These are phyloP conservation scores for Pseudofabraea citricarpa DNA, from an alignment of 2,329 filamentous ascomycete species.

Conservation along the genomic window DNA sequence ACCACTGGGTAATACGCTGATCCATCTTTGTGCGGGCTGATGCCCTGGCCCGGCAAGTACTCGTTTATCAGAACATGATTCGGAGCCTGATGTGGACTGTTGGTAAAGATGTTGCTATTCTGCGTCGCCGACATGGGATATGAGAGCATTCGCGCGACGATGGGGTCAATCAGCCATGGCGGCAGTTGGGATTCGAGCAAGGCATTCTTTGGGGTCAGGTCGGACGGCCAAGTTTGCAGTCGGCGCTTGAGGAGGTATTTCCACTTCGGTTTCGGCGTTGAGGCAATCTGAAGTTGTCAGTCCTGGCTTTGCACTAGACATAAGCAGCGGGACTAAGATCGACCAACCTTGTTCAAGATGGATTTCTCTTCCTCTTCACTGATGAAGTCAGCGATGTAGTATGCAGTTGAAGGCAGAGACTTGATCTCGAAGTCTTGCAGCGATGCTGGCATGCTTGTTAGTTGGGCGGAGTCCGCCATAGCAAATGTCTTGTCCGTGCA, in stretches of 20 bases:
- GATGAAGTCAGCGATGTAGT: constrained; percentile 86
- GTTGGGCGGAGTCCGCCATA: constrained; percentile 8
- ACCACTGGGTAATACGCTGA: constrained; percentile 82
- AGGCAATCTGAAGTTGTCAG: constrained; percentile 38
- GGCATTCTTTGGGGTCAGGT: constrained; percentile 68
- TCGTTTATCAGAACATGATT: constrained; percentile 96
- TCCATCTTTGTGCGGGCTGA: constrained; percentile 96
- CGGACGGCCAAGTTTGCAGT: constrained; percentile 85
- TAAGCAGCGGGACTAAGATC: neutral
- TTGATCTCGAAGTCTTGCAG: constrained; percentile 49
- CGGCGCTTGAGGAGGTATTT: constrained; percentile 82
- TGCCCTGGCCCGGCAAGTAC: constrained; percentile 83
- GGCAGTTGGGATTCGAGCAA: constrained; percentile 73
- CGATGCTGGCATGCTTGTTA: constrained; percentile 21
- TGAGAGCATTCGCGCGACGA: constrained; percentile 58
- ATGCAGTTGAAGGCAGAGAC: constrained; percentile 60
- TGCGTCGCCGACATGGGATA: constrained; percentile 34
- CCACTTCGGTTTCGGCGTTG: constrained; percentile 74
- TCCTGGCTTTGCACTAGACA: neutral
- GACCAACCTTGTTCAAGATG: constrained; percentile 64
- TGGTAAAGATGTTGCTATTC: constrained; percentile 43
- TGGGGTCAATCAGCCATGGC: constrained; percentile 65
- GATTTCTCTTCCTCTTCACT: constrained; percentile 65
- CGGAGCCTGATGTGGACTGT: constrained; percentile 68
- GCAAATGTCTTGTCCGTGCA: constrained; percentile 7